Conservation (phyloP, 371 early-diverging fungal species). For the Apophysomyces elegans region DNA sequence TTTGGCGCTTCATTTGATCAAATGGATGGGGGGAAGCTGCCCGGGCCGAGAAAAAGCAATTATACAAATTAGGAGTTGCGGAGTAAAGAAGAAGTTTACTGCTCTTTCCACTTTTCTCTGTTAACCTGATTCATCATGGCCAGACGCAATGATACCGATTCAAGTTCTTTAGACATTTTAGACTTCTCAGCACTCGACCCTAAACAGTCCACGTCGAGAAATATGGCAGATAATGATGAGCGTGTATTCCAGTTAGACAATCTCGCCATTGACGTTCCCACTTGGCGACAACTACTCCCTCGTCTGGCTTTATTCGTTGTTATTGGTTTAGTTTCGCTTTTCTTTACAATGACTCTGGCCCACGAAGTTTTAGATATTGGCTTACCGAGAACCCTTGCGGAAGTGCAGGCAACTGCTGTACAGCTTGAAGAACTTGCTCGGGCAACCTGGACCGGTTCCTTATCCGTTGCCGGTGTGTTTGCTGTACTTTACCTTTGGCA, state of each 20-base stretch:
- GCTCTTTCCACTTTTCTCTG: neutral
- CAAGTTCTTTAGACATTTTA: neutral
- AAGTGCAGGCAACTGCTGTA: constrained; percentile 39
- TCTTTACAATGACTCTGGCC: constrained; percentile 41
- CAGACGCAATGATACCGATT: constrained; percentile 3
- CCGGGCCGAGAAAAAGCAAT: constrained; percentile 4
- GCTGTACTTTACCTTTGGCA: constrained; percentile 55
- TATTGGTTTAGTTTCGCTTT: constrained; percentile 40
- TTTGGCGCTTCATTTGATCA: too few species aligned
- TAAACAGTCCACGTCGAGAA: neutral
- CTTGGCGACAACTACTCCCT: constrained; percentile 36
- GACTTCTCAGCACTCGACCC: constrained; percentile 9
- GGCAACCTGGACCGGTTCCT: constrained; percentile 38
- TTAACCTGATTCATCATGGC: neutral
- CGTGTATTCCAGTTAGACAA: constrained; percentile 23
- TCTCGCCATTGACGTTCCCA: constrained; percentile 11
- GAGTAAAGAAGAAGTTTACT: neutral
- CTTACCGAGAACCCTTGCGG: constrained; percentile 44
- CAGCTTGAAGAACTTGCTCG: constrained; percentile 39
- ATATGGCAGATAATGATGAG: constrained; percentile 27
- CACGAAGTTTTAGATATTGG: constrained; percentile 40
- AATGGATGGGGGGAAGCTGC: neutral
- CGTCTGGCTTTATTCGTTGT: constrained; percentile 35
- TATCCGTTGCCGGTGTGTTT: constrained; percentile 44
- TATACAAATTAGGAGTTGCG: neutral